These are phyloP conservation scores for Nigrospora osmanthi DNA, from an alignment of 2,329 filamentous ascomycete species.

Conservation along the genomic window DNA sequence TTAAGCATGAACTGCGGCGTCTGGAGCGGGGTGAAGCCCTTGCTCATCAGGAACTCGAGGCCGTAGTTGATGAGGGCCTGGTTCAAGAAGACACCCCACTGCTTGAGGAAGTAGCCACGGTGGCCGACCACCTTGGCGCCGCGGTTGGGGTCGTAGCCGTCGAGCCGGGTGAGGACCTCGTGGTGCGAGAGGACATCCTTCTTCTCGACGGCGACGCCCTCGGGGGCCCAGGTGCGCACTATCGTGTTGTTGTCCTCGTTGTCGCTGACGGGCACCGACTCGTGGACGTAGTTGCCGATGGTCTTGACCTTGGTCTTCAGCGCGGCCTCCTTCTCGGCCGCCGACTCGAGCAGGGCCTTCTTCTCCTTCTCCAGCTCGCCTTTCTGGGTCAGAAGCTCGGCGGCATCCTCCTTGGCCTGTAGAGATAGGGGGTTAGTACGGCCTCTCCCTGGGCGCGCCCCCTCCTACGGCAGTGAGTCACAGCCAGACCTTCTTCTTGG, in stretches of 20 bases:
- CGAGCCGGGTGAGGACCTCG: slow-evolving; percentile 80
- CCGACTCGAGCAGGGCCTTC: slow-evolving; percentile 68
- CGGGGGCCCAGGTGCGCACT: slow-evolving; percentile 72
- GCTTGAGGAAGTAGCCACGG: slow-evolving; percentile 84
- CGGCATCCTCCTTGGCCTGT: slow-evolving; percentile 78
- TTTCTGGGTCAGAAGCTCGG: slow-evolving; percentile 73
- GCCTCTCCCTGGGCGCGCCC: background rate
- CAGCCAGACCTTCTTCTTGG: slow-evolving; percentile 71
- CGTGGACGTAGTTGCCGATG: slow-evolving; percentile 88
- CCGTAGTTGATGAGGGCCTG: slow-evolving; percentile 94
- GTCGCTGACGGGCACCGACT: slow-evolving; percentile 34
- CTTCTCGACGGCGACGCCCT: slow-evolving; percentile 67
- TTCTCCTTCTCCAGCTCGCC: slow-evolving; percentile 71
- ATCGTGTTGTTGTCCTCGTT: slow-evolving; percentile 69
- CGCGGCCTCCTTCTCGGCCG: slow-evolving; percentile 64
- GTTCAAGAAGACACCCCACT: slow-evolving; percentile 86
- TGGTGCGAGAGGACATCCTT: slow-evolving; percentile 81
- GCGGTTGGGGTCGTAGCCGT: slow-evolving; percentile 88
- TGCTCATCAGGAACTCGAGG: slow-evolving; percentile 74
- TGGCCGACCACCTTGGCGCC: slow-evolving; percentile 93
- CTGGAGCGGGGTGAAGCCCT: slow-evolving; percentile 76
- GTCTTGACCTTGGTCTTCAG: slow-evolving; percentile 73
- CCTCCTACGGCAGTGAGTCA: background rate
- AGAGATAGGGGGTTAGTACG: background rate
- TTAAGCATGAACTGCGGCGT: slow-evolving; percentile 92